Base-by-base conservation (phyloP, 2,329 filamentous ascomycete genomes). In the Aspergillus brasiliensis region DNA sequence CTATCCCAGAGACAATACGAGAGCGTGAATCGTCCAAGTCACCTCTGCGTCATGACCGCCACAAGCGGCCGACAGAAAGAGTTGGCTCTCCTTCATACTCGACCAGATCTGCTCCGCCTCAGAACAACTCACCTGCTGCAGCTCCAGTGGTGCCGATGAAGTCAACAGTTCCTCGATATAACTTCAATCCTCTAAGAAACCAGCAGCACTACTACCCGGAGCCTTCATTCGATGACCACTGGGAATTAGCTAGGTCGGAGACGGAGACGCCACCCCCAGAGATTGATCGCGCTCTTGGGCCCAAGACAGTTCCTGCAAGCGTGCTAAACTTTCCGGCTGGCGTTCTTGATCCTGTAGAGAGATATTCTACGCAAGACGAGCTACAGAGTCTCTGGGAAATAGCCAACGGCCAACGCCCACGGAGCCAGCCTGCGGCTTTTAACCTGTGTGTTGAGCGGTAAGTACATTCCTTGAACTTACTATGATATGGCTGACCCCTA, bases 161-260 rank as follows among this genome's bases (percentile, higher is more conserved):
- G 58, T 81, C 80, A 4, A 81, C 81, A 62, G 81, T 81, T 60
- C 80, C 79, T 7, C 75, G 68, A 8, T 80, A 80, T 60, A 71
- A 81, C 60, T 75, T 76, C 1, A 70, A 73, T 13, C 23, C 77
- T 1, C 70, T 76, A 15, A 65, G 77, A 37, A 69, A 60, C 28
- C 71, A 75, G 57, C 78, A 80, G 59, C 64, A 68, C 8, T 77
- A 78, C 60, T 73, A 70, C 48, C 72, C 74, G 8, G 71, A 70
- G 34, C 59, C 66, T 8, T 58, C 68, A 19, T 58, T 54, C 27
- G 60, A 64, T 51, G 51, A 13, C 42, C 62, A 21, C 57, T 65
- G 47, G 57, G 60, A 49, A 51, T 63, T 51, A 48, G 66, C 27
- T 59, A 69, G 70, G 62, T 27, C 69, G 65, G 57, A 63, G 23